Evolutionary conservation across 345 rosid genomes (phyloP), one percentile per base, ranked within the genome.

Genomic region (Populus ilicifolia): DNA sequence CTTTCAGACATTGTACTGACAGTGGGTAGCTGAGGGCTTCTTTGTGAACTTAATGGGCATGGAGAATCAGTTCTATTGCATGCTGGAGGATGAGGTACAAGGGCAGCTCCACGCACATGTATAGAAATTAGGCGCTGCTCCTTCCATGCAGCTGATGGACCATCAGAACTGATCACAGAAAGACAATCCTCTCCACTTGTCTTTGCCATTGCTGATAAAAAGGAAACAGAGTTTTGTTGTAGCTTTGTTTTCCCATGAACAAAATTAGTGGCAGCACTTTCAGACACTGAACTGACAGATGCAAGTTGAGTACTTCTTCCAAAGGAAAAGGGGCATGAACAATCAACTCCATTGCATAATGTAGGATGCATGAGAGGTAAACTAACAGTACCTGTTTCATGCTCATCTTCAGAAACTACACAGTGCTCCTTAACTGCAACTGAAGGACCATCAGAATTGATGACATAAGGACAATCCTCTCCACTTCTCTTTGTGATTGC

Each of bases 381-480:
- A 74, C 65, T 79, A 82, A 62, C 61, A 72, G 75, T 72, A 74
- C 69, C 84, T 66, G 71, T 75, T 74, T 48, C 77, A 61, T 62
- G 74, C 63, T 38, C 74, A 62, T 27, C 72, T 67, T 65, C 76
- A 80, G 85, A 79, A 73, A 73, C 73, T 74, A 74, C 69, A 75
- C 72, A 69, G n/a, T 38, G 84, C 59, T 84, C 88, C 78, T 83
- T 75, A 61, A 77, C 70, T 25, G 81, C 78, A 78, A 70, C 75
- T 59, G 87, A 82, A 84, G 81, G 85, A 77, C 79, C 73, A 80
- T 79, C 84, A 67, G 82, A 86, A 76, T 87, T 83, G 75, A 85
- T 76, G 72, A 84, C 81, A 75, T 91, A 87, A 73, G 69, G 78
- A 83, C 75, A 83, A 76, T 81, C 87, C 52, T 72, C 72, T 50